Percentiles rank a stretch among this genome's conserved stretches.
Conservation (phyloP, 2,329 filamentous ascomycete genomes). For the Rosellinia necatrix region DNA sequence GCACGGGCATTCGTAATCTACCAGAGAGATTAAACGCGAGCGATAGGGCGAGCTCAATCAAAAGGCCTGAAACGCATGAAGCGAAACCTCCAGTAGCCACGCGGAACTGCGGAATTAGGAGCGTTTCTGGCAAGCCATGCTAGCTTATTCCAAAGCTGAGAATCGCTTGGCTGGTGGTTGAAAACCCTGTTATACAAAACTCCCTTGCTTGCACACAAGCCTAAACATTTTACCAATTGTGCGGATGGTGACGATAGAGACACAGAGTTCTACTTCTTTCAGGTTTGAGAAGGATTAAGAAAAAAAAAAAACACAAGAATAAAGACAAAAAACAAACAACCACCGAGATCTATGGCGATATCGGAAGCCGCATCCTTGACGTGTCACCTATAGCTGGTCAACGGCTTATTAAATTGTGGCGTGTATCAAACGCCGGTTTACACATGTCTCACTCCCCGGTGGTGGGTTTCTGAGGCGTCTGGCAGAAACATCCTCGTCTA, state of each 20-base stretch:
- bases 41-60: not conserved
- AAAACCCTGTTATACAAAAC: not conserved
- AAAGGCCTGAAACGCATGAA: not conserved
- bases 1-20: not conserved
- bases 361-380: constrained; percentile 11
- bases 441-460: not conserved
- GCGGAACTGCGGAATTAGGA: not conserved
- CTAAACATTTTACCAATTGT: constrained; percentile 1
- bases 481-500: not conserved
- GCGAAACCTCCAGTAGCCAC: not conserved
- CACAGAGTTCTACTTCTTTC: no score
- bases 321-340: no score
- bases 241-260: no score
- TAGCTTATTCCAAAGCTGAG: constrained; percentile 8
- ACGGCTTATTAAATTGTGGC: not conserved
- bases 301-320: no score
- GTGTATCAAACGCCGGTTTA: not conserved
- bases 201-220: constrained; percentile 7
- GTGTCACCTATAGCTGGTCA: not conserved
- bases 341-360: not conserved
- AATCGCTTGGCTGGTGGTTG: constrained; percentile 1
- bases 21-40: not conserved
- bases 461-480: constrained; percentile 1
- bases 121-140: not conserved
- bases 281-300: no score